A percentile compares a stretch with the other conserved stretches of the same genome.
phyloP scores from a whole-genome alignment of 2,329 filamentous ascomycete genomes.

The Apiospora saccharicola region DNA sequence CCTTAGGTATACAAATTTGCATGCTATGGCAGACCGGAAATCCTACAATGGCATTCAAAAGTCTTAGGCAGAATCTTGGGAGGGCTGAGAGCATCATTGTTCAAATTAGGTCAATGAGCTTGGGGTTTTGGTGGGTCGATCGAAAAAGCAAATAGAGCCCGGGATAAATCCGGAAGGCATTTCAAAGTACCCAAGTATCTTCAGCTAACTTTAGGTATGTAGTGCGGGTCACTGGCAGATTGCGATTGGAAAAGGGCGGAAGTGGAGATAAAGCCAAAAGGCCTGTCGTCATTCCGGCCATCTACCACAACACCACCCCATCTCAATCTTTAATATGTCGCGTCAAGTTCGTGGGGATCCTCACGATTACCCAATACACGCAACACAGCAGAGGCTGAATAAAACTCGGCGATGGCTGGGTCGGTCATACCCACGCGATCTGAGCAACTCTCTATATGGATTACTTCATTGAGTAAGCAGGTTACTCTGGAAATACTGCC shows the following conservation, averaged over 20 bases:
- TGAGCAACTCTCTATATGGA: not conserved
- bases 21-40: not conserved
- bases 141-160: not conserved
- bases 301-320: constrained; percentile 2
- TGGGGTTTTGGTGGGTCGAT: constrained; percentile 14
- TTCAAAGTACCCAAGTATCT: constrained; percentile 5
- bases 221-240: not conserved
- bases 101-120: constrained; percentile 16
- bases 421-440: not conserved
- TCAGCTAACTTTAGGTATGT: not conserved
- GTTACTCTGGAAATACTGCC: not conserved
- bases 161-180: not conserved
- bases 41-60: not conserved
- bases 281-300: constrained; percentile 15
- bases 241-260: constrained; percentile 11
- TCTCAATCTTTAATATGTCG: constrained; percentile 8
- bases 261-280: not conserved
- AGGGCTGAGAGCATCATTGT: constrained; percentile 6
- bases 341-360: constrained; percentile 9
- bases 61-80: not conserved
- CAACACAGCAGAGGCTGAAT: not conserved
- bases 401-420: not conserved
- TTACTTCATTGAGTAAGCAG: not conserved
- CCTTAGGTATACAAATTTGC: not conserved
- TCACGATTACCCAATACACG: not conserved